Base-by-base conservation (phyloP, 192 early-diverging fungal species). In the Gonapodya prolifera region DNA sequence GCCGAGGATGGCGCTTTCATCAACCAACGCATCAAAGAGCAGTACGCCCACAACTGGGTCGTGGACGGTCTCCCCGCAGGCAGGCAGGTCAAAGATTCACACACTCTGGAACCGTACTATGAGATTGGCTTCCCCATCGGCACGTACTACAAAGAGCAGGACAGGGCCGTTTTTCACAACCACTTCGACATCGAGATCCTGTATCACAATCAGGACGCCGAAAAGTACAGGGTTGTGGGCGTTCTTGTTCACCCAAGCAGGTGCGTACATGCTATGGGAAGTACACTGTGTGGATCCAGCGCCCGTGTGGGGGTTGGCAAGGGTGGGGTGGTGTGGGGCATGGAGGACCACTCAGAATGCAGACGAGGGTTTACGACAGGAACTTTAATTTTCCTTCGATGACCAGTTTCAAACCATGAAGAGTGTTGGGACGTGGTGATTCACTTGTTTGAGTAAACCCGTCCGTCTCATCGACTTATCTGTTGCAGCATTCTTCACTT, bases 51-150 rank as follows among this genome's bases (percentile, higher is more conserved):
- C 75, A 94, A 93, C 81, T 92, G 92, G 92, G 83, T 94, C 75
- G 92, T 98, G 36, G 97, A 98, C 83, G 95, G 95, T 1, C 86
- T 98, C 28, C 97, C 97, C 0, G 95, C 88, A 74, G 94, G 90
- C 28, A 86, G 84, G 28, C 85, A 78, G 1, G 85, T 87, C 69
- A 79, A 82, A 1, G 90, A 91, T 70, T 79, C 83, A 34, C 84
- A 90, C 71, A 84, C 86, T 29, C 70, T 84, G 34, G 77, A 85
- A 35, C 16, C 80, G 69, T 86, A 92, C 76, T 93, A 92, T 77
- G 87, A 87, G 76, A 89, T 94, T 75, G 96, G 96, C 16, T 93
- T 96, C 85, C 89, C 86, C 2, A 82, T 98, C 16, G 96, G 96
- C 0, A 81, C 78, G 71, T 71, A n/a, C 77, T 23, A 35, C 70